Evolutionary conservation across 176 grass and related monocot genomes (phyloP).

Genomic region (Puya raimondii): DNA sequence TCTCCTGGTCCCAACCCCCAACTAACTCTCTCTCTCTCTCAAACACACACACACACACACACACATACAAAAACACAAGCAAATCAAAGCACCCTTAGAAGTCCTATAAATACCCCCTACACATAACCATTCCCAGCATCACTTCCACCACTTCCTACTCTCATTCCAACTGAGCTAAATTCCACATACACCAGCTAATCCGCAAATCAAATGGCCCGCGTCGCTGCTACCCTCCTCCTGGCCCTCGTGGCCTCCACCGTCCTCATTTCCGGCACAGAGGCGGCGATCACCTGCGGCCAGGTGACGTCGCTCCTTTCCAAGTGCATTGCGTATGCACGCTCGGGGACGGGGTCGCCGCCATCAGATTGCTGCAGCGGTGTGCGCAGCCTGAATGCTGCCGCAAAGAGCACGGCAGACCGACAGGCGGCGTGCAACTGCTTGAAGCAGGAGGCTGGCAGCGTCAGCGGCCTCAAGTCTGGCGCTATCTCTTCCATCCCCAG

Average conservation of each 20-base stretch:
- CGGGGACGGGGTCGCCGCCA: background rate
- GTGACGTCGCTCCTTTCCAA: background rate
- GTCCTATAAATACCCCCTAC: too few relatives aligned
- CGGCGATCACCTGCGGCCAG: slow-evolving; percentile 11
- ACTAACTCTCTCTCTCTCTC: too few relatives aligned
- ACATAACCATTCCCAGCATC: too few relatives aligned
- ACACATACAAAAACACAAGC: too few relatives aligned
- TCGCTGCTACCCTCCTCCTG: too few relatives aligned
- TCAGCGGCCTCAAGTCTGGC: slow-evolving; percentile 18
- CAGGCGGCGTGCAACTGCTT: slow-evolving; percentile 40
- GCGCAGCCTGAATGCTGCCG: background rate
- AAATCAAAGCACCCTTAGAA: too few relatives aligned
- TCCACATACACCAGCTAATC: too few relatives aligned
- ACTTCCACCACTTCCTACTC: too few relatives aligned
- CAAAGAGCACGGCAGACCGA: slow-evolving; percentile 12
- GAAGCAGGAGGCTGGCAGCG: slow-evolving; percentile 3
- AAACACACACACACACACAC: too few relatives aligned
- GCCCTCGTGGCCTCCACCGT: background rate
- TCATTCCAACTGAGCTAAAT: too few relatives aligned
- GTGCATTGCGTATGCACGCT: slow-evolving; percentile 11
- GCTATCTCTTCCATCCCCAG: slow-evolving; percentile 30
- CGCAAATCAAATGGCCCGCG: too few relatives aligned
- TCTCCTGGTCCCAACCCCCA: too few relatives aligned
- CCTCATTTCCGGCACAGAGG: background rate
- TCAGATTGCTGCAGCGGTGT: slow-evolving; percentile 7